phyloP scores from a whole-genome alignment of 2,329 filamentous ascomycete genomes.

The Gremmenia infestans region DNA sequence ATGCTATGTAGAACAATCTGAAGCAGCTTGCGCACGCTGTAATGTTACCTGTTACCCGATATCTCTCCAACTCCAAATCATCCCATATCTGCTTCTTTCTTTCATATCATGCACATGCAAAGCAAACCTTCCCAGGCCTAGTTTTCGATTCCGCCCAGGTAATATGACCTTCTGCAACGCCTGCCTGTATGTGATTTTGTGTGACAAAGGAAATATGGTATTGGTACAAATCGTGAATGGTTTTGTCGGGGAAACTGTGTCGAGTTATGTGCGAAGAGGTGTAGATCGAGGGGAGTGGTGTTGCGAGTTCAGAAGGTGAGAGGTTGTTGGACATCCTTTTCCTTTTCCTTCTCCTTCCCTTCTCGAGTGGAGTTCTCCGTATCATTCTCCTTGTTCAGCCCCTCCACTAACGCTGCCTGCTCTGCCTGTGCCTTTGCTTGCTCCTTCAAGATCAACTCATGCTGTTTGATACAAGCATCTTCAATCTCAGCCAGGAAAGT shows the following conservation, averaged over 20 bases:
- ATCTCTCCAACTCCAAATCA: neutral
- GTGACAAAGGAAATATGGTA: neutral
- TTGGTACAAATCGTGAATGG: neutral
- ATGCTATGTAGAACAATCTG: neutral
- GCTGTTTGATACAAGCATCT: conserved; percentile 10
- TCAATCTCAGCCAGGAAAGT: conserved; percentile 23
- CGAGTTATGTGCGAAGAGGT: neutral
- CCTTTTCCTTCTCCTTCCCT: neutral
- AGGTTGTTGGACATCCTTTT: neutral
- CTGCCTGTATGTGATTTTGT: neutral
- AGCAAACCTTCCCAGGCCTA: neutral
- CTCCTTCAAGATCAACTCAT: neutral
- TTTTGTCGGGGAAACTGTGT: neutral
- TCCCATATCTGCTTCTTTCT: neutral
- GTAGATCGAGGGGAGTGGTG: neutral
- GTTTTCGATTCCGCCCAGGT: neutral
- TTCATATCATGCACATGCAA: neutral
- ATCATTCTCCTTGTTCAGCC: neutral
- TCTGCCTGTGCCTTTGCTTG: neutral
- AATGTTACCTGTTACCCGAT: neutral
- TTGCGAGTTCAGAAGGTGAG: neutral
- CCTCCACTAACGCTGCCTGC: neutral
- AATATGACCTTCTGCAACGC: neutral
- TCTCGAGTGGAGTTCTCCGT: neutral
- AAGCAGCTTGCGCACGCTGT: neutral